Base-by-base conservation (phyloP, 371 early-diverging fungal genomes). In the Zychaea mexicana region DNA sequence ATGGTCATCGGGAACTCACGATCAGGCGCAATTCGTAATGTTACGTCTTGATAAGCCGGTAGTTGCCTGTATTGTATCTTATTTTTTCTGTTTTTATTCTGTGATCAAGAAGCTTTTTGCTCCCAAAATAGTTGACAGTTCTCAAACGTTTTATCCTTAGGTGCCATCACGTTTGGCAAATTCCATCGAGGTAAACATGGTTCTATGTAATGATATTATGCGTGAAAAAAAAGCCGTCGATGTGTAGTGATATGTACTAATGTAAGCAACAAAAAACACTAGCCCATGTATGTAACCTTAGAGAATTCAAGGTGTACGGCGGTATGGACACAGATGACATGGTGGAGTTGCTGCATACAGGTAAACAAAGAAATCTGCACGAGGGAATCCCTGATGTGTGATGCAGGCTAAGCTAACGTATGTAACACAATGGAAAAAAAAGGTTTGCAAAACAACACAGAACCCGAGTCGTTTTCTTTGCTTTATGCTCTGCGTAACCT, bases 241-340 rank as follows among this genome's bases (percentile, higher is more conserved):
- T 19, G 53, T 36, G 39, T 28, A 7, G 3, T 36, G 15, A 26
- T 85, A n/a, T n/a, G n/a, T n/a, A 71, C 84, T 89, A 79, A 94
- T 47, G 21, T 39, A 42, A 12, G 17, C 32, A 31, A 26, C 8
- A 31, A 24, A 33, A 2, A 26, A 63, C 33, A 9, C 24, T 49
- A 87, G 92, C 89, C 1, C 99, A 99, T 77, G 96, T 97, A 15
- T 98, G 97, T 78, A 99, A 98, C 71, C 72, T 99, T 27, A 96
- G 94, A 66, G 96, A 98, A 78, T 96, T 98, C 84, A 96, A 94
- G 73, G 91, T 98, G 8, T 96, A 76, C 72, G 96, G 94, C 46
- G 95, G 96, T 4, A 77, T 94, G 77, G 72, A 87, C 2, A 85
- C 85, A 22, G 86, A 90, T 58, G 87, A 90, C 66, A 91, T 95